These are phyloP conservation scores for Colletotrichum ledebouriae DNA, from an alignment of 2,329 filamentous ascomycete species.

Conservation along the genomic window DNA sequence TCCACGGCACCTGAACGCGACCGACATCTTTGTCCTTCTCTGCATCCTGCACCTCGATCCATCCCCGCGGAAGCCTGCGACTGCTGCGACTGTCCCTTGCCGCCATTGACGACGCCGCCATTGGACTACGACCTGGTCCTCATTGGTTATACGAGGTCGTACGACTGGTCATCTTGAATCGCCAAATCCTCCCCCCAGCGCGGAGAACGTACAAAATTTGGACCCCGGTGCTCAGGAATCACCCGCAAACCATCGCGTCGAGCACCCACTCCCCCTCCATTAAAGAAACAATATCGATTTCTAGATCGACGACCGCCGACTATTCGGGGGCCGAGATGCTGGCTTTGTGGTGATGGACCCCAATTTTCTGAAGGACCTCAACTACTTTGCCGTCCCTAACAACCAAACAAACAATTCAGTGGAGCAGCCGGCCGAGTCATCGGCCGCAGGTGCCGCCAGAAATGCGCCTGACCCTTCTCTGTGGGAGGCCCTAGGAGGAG, in stretches of 20 bases:
- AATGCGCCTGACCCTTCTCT: conserved; percentile 44
- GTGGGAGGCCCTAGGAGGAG: conserved; percentile 50
- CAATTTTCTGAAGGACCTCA: conserved; percentile 54
- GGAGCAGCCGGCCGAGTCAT: conserved; percentile 50
- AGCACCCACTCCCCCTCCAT: conserved; percentile 11
- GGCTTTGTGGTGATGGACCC: conserved; percentile 52
- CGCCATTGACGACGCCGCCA: conserved; percentile 21
- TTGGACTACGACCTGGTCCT: conserved; percentile 1
- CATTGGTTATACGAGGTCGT: conserved; percentile 33
- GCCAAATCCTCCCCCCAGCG: conserved; percentile 9
- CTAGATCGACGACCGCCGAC: conserved; percentile 43
- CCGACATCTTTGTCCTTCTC: conserved; percentile 9
- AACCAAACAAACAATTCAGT: conserved; percentile 53
- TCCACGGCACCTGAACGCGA: conserved; percentile 21
- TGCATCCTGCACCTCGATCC: conserved; percentile 11
- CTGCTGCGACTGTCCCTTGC: conserved; percentile 16
- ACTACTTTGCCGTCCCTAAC: conserved; percentile 57
- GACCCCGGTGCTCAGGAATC: conserved; percentile 2
- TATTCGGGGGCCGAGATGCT: conserved; percentile 54
- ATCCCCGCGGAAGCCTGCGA: conserved; percentile 28
- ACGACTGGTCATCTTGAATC: conserved; percentile 30
- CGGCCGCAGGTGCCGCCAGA: conserved; percentile 46
- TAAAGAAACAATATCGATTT: conserved; percentile 27
- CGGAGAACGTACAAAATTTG: conserved; percentile 20
- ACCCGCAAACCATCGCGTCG: conserved; percentile 19